Evolutionary conservation across 179 eudicot genomes (phyloP).

Genomic region (Silene noctiflora): DNA sequence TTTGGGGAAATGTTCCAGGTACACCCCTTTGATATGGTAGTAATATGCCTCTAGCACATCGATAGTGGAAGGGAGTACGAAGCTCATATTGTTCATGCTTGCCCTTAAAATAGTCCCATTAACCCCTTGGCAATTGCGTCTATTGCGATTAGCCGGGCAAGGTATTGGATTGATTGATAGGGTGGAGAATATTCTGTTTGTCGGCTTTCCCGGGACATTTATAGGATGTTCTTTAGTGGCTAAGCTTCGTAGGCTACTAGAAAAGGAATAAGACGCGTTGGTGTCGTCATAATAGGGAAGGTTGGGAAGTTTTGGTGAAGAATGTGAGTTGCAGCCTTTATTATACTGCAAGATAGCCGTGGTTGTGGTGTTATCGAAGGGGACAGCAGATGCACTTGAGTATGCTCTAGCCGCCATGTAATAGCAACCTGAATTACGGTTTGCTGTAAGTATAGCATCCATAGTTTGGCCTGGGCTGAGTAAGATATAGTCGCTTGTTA

Average conservation of each 20-base stretch:
- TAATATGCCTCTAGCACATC: slow-evolving; percentile 49
- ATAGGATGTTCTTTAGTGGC: slow-evolving; percentile 25
- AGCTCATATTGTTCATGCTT: slow-evolving; percentile 51
- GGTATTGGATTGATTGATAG: slow-evolving; percentile 36
- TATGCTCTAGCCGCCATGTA: slow-evolving; percentile 49
- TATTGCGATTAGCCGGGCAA: slow-evolving; percentile 22
- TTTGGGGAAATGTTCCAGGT: slow-evolving; percentile 29
- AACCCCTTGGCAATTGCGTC: slow-evolving; percentile 37
- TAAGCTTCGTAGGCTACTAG: slow-evolving; percentile 33
- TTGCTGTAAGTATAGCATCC: slow-evolving; percentile 37
- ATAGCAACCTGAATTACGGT: slow-evolving; percentile 29
- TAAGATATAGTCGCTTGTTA: slow-evolving; percentile 28
- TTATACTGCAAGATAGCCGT: slow-evolving; percentile 37
- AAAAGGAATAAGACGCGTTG: slow-evolving; percentile 30
- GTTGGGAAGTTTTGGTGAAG: slow-evolving; percentile 22
- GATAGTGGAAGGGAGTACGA: slow-evolving; percentile 26
- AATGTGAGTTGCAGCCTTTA: background rate
- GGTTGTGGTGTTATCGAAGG: slow-evolving; percentile 45
- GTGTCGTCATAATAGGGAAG: slow-evolving; percentile 41
- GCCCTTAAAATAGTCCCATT: slow-evolving; percentile 40
- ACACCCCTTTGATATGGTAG: slow-evolving; percentile 38
- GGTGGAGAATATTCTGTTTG: slow-evolving; percentile 30
- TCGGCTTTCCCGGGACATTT: slow-evolving; percentile 20
- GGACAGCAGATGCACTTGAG: slow-evolving; percentile 15
- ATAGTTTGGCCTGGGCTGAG: slow-evolving; percentile 49